These are phyloP conservation scores for Diaporthe sp. DNA, from an alignment of 2,329 filamentous ascomycete species.

Conservation along the genomic window DNA sequence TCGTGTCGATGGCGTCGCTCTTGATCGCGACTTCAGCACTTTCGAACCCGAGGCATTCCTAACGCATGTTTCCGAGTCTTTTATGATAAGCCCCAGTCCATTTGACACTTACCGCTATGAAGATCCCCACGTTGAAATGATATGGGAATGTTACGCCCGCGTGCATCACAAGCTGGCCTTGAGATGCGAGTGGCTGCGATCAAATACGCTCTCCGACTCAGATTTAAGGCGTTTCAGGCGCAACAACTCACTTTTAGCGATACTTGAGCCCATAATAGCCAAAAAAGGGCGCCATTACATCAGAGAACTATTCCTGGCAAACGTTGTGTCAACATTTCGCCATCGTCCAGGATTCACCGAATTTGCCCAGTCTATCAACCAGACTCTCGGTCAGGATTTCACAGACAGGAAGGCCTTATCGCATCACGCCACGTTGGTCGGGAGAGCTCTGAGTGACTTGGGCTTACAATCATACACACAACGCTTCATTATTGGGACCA, in stretches of 20 bases:
- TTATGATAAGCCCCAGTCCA: not conserved
- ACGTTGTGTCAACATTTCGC: not conserved
- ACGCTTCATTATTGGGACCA: not conserved
- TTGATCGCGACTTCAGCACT: not conserved
- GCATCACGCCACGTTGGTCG: not conserved
- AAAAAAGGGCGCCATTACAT: not conserved
- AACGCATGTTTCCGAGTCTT: not conserved
- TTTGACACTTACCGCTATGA: not conserved
- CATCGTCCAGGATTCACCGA: not conserved
- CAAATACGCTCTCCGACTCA: not conserved
- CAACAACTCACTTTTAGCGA: constrained; percentile 15
- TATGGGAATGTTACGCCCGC: too few relatives aligned
- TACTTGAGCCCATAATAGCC: not conserved
- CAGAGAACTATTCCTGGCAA: constrained; percentile 5
- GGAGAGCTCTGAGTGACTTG: not conserved
- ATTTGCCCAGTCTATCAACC: constrained; percentile 1
- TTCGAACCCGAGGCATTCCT: not conserved
- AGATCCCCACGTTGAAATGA: not conserved
- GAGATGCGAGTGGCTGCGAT: not conserved
- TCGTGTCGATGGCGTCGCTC: not conserved
- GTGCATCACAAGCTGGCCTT: too few relatives aligned
- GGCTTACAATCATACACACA: not conserved
- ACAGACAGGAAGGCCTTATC: not conserved
- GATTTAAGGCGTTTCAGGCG: not conserved
- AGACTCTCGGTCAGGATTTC: not conserved